A percentile compares a stretch with the other conserved stretches of the same genome.
Conservation (phyloP, 192 early-diverging fungal genomes). For the Obelidium mucronatum region DNA sequence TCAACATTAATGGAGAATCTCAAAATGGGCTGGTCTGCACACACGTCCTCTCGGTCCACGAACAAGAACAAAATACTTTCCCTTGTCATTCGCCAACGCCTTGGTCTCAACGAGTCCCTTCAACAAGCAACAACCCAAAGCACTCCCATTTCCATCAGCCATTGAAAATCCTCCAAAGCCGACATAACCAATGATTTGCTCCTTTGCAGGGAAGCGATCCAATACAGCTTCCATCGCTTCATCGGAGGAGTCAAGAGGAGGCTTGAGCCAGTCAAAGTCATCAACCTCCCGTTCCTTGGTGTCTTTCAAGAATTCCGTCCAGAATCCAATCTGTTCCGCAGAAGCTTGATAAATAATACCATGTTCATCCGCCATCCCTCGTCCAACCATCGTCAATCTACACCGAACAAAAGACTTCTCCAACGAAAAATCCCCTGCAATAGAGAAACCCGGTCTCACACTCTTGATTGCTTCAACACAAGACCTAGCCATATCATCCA, state of each 20-base stretch:
- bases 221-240: conserved; percentile 14
- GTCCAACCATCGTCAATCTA: conserved; percentile 55
- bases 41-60: conserved; percentile 55
- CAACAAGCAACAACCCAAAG: conserved; percentile 69
- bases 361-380: conserved; percentile 57
- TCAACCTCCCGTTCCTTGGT: conserved; percentile 47
- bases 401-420: conserved; percentile 59
- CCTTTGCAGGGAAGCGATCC: conserved; percentile 47
- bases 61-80: conserved; percentile 57
- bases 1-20: conserved; percentile 45
- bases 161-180: conserved; percentile 76
- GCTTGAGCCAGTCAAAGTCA: conserved; percentile 24
- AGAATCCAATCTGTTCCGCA: conserved; percentile 54
- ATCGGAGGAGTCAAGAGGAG: background rate
- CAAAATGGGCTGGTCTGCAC: conserved; percentile 57
- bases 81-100: conserved; percentile 22
- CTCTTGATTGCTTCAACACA: conserved; percentile 2
- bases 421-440: conserved; percentile 14
- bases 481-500: background rate
- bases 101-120: conserved; percentile 46
- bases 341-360: conserved; percentile 64
- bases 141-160: conserved; percentile 63
- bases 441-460: conserved; percentile 11
- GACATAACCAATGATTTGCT: conserved; percentile 70
- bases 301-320: conserved; percentile 38